Conservation (phyloP, 345 rosid species). For the Angophora floribunda region DNA sequence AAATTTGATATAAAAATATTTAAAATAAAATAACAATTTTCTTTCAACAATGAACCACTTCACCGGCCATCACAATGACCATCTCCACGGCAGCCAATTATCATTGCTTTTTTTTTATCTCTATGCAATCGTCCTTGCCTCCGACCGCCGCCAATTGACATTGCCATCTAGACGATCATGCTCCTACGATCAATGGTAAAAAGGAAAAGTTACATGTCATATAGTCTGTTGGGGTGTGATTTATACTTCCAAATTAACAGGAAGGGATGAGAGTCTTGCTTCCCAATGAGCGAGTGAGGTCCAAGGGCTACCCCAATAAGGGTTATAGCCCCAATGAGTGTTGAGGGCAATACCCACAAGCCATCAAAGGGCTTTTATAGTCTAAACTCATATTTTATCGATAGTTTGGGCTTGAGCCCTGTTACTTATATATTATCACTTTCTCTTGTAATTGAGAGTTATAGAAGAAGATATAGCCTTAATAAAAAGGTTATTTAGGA, state of each 20-base stretch:
- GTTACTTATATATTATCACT: accelerated
- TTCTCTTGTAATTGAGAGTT: too few species aligned
- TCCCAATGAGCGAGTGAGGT: accelerated
- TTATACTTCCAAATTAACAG: too few species aligned
- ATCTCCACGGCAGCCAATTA: background rate
- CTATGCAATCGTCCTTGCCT: background rate
- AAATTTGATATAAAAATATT: background rate
- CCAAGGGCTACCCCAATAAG: accelerated
- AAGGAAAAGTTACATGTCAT: too few species aligned
- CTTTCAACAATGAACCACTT: background rate
- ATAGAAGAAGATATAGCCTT: too few species aligned
- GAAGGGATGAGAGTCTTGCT: accelerated
- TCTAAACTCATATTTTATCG: accelerated
- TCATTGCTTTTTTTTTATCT: background rate
- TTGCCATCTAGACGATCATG: background rate
- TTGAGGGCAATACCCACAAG: too few species aligned
- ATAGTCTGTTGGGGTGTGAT: too few species aligned
- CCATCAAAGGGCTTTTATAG: background rate
- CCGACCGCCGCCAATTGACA: background rate
- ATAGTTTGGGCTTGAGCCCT: background rate
- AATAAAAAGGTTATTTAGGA: too few species aligned
- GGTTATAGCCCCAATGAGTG: too few species aligned
- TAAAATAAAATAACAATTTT: too few species aligned
- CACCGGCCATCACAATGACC: background rate
- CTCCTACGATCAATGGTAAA: too few species aligned